Conservation (phyloP, 1,284 basidiomycete species). For the Ustilago nuda region DNA sequence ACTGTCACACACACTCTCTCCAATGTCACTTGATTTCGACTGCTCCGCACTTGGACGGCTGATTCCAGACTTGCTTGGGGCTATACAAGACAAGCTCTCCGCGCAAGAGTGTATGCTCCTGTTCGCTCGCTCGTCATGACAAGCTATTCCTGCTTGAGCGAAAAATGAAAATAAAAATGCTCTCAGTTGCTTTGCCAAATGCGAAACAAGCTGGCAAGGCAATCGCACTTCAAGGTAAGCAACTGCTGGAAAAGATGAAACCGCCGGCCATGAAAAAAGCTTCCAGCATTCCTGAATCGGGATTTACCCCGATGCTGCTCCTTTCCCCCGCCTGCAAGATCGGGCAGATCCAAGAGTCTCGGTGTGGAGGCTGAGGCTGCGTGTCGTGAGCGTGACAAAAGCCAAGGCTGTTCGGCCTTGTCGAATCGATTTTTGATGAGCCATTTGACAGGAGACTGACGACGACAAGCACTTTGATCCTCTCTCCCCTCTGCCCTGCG, state of each 20-base stretch:
- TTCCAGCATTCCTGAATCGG: neutral
- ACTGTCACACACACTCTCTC: too few relatives aligned
- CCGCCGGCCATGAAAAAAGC: neutral
- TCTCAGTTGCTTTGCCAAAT: slow-evolving; percentile 1
- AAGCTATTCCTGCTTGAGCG: slow-evolving; percentile 7
- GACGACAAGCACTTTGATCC: neutral
- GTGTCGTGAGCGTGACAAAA: slow-evolving; percentile 30
- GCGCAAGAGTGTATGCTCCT: neutral
- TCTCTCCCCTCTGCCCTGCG: neutral
- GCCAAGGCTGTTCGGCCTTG: neutral
- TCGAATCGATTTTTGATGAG: slow-evolving; percentile 7
- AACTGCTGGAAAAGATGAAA: neutral
- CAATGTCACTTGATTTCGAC: neutral
- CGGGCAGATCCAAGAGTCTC: neutral
- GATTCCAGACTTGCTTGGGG: neutral
- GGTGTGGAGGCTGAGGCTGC: slow-evolving; percentile 24
- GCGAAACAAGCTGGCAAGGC: neutral
- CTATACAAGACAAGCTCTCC: neutral
- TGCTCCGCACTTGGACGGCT: slow-evolving; percentile 11
- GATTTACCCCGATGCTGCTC: neutral
- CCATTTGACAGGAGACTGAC: slow-evolving; percentile 7
- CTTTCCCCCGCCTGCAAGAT: neutral
- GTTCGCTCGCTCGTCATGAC: slow-evolving; percentile 6
- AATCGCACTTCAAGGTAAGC: too few relatives aligned
- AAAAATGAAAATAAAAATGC: slow-evolving; percentile 10